Conservation (phyloP, 306 rosid species). For the Leucaena leucocephala region DNA sequence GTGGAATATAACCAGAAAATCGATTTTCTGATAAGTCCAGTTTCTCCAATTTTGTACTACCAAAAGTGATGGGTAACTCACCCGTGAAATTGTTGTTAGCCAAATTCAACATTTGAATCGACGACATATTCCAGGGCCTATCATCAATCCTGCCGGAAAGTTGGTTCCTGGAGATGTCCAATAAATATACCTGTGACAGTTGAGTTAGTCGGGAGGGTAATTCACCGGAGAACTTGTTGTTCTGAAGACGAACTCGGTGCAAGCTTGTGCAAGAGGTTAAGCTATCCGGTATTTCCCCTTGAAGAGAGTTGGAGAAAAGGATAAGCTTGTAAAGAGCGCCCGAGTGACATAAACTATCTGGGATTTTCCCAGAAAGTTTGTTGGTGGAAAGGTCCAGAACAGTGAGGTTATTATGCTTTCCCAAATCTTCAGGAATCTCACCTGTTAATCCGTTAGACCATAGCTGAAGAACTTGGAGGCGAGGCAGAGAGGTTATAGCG, state of each 20-base stretch:
- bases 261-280: constrained; percentile 68
- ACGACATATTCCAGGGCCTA: constrained; percentile 63
- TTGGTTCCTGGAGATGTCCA: constrained; percentile 76
- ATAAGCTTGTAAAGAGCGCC: constrained; percentile 81
- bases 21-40: constrained; percentile 67
- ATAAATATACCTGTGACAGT: constrained; percentile 62
- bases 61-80: constrained; percentile 58
- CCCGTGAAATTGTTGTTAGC: constrained; percentile 68
- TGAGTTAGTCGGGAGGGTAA: constrained; percentile 45
- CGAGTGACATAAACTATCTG: constrained; percentile 58
- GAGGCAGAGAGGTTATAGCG: constrained; percentile 58
- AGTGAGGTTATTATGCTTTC: constrained; percentile 70
- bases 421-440: constrained; percentile 71
- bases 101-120: constrained; percentile 81
- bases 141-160: constrained; percentile 65
- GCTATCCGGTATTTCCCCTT: constrained; percentile 59
- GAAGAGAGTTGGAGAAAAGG: constrained; percentile 74
- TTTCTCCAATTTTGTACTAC: constrained; percentile 59
- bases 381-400: constrained; percentile 84
- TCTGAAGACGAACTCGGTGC: constrained; percentile 74
- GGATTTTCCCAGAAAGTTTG: constrained; percentile 68
- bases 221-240: constrained; percentile 72
- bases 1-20: constrained; percentile 60
- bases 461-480: constrained; percentile 87
- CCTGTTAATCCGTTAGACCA: constrained; percentile 89